Evolutionary conservation across 2,329 filamentous ascomycete species (phyloP).

Genomic region (Curvularia lunata): DNA sequence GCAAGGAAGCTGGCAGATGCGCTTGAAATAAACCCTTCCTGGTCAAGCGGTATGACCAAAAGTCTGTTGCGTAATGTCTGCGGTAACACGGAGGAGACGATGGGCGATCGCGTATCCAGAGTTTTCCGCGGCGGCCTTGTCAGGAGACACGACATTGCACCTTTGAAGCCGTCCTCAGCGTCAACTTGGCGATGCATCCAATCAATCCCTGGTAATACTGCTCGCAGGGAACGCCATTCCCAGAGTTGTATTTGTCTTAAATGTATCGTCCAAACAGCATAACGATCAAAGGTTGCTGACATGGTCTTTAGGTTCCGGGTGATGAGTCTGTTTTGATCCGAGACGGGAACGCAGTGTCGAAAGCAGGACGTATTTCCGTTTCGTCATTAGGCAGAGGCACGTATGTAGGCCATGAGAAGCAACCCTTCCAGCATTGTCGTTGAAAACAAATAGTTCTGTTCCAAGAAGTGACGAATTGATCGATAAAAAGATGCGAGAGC

Average conservation of each 20-base stretch:
- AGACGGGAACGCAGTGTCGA: background rate
- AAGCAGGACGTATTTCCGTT: background rate
- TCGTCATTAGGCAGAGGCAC: background rate
- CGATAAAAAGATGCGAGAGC: no score
- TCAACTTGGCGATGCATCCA: background rate
- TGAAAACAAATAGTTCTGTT: background rate
- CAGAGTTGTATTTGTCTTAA: background rate
- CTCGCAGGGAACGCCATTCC: no score
- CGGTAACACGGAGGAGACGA: background rate
- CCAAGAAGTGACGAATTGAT: background rate
- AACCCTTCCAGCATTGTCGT: background rate
- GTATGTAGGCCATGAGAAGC: background rate
- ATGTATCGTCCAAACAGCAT: background rate
- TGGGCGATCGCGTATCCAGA: background rate
- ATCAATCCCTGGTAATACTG: background rate
- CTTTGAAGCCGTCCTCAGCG: background rate
- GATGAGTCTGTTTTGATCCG: background rate
- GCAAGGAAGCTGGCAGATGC: background rate
- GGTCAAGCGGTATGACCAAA: background rate
- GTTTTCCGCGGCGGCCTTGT: background rate
- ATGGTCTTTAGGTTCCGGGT: no score
- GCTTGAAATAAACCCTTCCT: background rate
- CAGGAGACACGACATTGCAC: background rate
- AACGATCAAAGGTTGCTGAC: background rate
- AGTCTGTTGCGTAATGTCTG: background rate